A percentile compares a stretch with the other conserved stretches of the same genome.
These are phyloP conservation scores for Penicillium freii DNA, from an alignment of 2,329 filamentous ascomycete species.

Conservation along the genomic window DNA sequence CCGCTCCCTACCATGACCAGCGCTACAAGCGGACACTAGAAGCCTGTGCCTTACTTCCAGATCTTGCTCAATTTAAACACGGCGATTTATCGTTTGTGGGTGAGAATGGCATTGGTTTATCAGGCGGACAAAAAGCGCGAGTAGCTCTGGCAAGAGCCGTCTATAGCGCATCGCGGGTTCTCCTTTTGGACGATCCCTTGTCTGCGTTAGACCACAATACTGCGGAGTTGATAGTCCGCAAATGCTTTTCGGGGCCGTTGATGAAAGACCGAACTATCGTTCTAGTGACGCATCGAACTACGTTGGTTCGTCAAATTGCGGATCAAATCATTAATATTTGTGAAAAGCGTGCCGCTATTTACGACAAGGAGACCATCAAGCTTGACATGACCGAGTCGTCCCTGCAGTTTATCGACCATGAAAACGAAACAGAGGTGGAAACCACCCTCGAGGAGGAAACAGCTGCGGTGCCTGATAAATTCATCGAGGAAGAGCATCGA, in stretches of 20 bases:
- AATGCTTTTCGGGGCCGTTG: conserved; percentile 56
- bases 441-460: conserved; percentile 44
- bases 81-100: conserved; percentile 63
- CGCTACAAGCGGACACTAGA: conserved; percentile 68
- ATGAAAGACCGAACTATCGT: conserved; percentile 55
- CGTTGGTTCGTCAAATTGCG: conserved; percentile 71
- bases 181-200: conserved; percentile 60
- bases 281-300: conserved; percentile 64
- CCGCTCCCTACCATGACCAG: conserved; percentile 64
- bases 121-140: conserved; percentile 60
- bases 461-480: conserved; percentile 66
- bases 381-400: conserved; percentile 34
- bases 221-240: conserved; percentile 59
- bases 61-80: conserved; percentile 62
- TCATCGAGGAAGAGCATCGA: conserved; percentile 74
- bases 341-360: conserved; percentile 56
- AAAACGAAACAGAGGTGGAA: conserved; percentile 27
- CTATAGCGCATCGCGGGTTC: conserved; percentile 55
- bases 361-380: conserved; percentile 51
- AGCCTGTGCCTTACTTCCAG: conserved; percentile 60
- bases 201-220: conserved; percentile 64
- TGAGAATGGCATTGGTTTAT: conserved; percentile 61
- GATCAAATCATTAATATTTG: conserved; percentile 70
- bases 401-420: conserved; percentile 13
- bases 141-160: conserved; percentile 61